Percentiles rank a stretch among this genome's conserved stretches.
phyloP scores from a whole-genome alignment of 2,329 filamentous ascomycete species.

The Sclerotinia subarctica region DNA sequence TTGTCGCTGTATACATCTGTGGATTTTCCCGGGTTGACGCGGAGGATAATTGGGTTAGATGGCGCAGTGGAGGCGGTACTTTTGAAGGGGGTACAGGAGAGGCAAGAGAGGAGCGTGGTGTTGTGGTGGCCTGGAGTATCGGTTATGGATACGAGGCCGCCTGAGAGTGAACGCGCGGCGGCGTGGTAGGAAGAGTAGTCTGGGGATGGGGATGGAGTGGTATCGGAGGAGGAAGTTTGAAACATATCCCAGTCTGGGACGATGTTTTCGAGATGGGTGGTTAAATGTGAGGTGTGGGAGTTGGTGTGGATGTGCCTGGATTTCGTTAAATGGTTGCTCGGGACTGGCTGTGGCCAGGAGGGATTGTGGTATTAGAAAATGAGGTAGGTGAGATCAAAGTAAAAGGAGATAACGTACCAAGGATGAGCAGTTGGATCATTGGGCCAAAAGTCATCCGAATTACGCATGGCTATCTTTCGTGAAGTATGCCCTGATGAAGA shows the following conservation, averaged over 20 bases:
- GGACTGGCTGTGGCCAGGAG: background rate
- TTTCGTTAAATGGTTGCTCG: background rate
- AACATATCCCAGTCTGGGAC: conserved; percentile 24
- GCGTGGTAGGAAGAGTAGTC: conserved; percentile 22
- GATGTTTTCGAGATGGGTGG: conserved; percentile 23
- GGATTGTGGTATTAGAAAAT: too few species aligned
- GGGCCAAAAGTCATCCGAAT: conserved; percentile 27
- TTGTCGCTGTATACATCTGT: conserved; percentile 20
- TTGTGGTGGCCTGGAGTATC: conserved; percentile 23
- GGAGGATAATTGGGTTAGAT: background rate
- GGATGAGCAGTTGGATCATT: conserved; percentile 22
- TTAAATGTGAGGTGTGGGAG: conserved; percentile 22
- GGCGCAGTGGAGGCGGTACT: too few species aligned
- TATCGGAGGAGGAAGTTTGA: conserved; percentile 14
- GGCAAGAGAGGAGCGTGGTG: background rate
- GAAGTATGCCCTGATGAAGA: background rate
- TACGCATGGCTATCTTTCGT: conserved; percentile 19
- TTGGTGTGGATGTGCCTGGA: conserved; percentile 24
- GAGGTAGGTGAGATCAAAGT: background rate
- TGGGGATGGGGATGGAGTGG: background rate
- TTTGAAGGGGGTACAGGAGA: background rate
- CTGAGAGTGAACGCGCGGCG: conserved; percentile 23
- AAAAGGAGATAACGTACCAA: conserved; percentile 10
- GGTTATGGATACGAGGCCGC: conserved; percentile 25
- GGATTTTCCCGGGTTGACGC: conserved; percentile 19